phyloP scores from a whole-genome alignment of 495 filamentous ascomycete species.

The Hypomontagnella submonticulosa region DNA sequence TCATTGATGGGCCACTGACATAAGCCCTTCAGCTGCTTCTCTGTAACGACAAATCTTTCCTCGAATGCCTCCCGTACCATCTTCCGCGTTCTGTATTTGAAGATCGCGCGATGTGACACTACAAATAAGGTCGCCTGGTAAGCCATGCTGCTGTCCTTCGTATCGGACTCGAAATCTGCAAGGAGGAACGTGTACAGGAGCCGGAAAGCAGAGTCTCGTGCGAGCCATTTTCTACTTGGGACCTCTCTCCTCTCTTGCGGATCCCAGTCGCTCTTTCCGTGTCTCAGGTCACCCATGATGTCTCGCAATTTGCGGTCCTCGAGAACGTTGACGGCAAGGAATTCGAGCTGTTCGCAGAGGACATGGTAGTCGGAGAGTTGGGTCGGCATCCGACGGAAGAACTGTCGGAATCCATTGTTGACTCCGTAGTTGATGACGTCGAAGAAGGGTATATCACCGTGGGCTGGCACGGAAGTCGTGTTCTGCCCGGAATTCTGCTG shows the following conservation, averaged over 20 bases:
- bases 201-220: conserved; percentile 43
- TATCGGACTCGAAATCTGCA: conserved; percentile 14
- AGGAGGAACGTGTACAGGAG: conserved; percentile 41
- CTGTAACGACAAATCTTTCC: conserved; percentile 28
- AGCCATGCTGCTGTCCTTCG: conserved; percentile 27
- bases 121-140: conserved; percentile 40
- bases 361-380: conserved; percentile 34
- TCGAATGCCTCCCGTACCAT: conserved; percentile 44
- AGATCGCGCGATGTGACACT: conserved; percentile 37
- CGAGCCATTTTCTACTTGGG: conserved; percentile 4
- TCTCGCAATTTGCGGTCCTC: conserved; percentile 17
- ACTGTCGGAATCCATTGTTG: conserved; percentile 38
- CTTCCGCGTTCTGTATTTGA: conserved; percentile 33
- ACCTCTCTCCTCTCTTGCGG: conserved; percentile 4
- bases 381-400: conserved; percentile 44
- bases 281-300: conserved; percentile 37
- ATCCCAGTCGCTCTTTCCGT: conserved; percentile 32
- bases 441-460: conserved; percentile 13
- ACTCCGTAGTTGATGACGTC: conserved; percentile 19
- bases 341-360: conserved; percentile 38
- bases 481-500: conserved; percentile 15
- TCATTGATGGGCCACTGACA: conserved; percentile 24
- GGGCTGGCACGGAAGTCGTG: conserved; percentile 1
- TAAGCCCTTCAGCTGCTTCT: conserved; percentile 32
- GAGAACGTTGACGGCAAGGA: conserved; percentile 33